These are phyloP conservation scores for Coemansia reversa DNA, from an alignment of 192 early-diverging fungal species.

Conservation along the genomic window DNA sequence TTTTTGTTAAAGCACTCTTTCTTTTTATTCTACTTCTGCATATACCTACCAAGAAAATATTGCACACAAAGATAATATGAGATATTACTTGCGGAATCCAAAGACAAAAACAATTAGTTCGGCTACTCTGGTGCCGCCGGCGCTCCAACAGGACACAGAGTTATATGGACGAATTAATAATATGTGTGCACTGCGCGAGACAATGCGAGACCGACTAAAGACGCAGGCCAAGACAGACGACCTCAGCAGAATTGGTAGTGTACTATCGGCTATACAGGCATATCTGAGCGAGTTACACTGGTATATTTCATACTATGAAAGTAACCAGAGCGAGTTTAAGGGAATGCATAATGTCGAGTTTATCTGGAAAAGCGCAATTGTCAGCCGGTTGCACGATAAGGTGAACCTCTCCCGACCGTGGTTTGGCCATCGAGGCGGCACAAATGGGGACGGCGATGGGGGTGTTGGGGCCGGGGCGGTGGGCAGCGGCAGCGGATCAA, in stretches of 20 bases:
- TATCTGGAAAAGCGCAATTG: conserved; percentile 54
- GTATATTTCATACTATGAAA: conserved; percentile 41
- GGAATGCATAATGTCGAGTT: conserved; percentile 40
- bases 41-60: not conserved
- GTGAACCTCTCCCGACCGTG: conserved; percentile 23
- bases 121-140: conserved; percentile 29
- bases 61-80: conserved; percentile 19
- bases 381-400: conserved; percentile 30
- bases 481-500: conserved; percentile 13
- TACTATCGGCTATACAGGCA: conserved; percentile 31
- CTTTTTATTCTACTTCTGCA: conserved; percentile 1
- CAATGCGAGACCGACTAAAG: conserved; percentile 50
- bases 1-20: not conserved
- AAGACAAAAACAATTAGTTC: conserved; percentile 45
- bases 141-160: conserved; percentile 49
- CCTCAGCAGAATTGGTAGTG: conserved; percentile 21
- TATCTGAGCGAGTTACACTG: conserved; percentile 51
- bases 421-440: conserved; percentile 18
- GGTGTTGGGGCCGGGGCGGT: conserved; percentile 16
- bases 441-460: conserved; percentile 22
- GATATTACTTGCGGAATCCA: conserved; percentile 42
- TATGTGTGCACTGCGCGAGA: conserved; percentile 46
- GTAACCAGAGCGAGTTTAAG: conserved; percentile 33
- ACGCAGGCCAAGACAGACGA: conserved; percentile 46
- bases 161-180: conserved; percentile 39